Evolutionary conservation across 1,284 basidiomycete genomes (phyloP).

Genomic region (Dichomitus squalens): DNA sequence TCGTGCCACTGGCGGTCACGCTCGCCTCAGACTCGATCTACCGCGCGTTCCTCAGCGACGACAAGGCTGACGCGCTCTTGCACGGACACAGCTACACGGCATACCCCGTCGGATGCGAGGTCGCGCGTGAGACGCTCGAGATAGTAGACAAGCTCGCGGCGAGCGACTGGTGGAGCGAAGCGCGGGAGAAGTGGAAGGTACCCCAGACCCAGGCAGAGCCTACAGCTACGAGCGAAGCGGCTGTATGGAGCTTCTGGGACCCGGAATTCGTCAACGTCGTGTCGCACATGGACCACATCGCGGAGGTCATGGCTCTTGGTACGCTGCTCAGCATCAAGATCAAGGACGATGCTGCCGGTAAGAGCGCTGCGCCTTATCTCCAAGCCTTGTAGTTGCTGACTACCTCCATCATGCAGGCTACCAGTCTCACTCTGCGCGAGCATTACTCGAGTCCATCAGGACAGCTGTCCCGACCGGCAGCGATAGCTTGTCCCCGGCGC

Average conservation of each 20-base stretch:
- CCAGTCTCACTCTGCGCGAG: conserved; percentile 71
- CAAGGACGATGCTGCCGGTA: conserved; percentile 60
- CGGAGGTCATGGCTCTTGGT: conserved; percentile 86
- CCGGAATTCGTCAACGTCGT: conserved; percentile 68
- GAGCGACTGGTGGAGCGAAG: conserved; percentile 58
- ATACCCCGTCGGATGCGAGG: conserved; percentile 89
- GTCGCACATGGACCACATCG: conserved; percentile 60
- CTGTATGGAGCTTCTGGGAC: conserved; percentile 90
- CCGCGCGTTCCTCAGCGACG: conserved; percentile 73
- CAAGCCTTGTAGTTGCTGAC: background rate
- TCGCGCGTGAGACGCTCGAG: conserved; percentile 81
- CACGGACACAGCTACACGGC: conserved; percentile 98
- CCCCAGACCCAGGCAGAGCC: conserved; percentile 4
- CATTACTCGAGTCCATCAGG: conserved; percentile 54
- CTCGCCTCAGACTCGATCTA: conserved; percentile 84
- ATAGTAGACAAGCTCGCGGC: conserved; percentile 56
- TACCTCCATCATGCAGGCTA: conserved; percentile 56
- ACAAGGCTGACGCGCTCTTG: conserved; percentile 84
- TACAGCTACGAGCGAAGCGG: conserved; percentile 14
- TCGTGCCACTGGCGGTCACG: conserved; percentile 87
- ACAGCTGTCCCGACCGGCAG: conserved; percentile 24
- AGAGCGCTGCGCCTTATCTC: conserved; percentile 24
- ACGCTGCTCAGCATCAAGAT: conserved; percentile 87
- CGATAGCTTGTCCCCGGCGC: conserved; percentile 42
- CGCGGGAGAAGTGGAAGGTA: conserved; percentile 49